Conservation (phyloP, 306 rosid genomes). For the Bauhinia variegata region DNA sequence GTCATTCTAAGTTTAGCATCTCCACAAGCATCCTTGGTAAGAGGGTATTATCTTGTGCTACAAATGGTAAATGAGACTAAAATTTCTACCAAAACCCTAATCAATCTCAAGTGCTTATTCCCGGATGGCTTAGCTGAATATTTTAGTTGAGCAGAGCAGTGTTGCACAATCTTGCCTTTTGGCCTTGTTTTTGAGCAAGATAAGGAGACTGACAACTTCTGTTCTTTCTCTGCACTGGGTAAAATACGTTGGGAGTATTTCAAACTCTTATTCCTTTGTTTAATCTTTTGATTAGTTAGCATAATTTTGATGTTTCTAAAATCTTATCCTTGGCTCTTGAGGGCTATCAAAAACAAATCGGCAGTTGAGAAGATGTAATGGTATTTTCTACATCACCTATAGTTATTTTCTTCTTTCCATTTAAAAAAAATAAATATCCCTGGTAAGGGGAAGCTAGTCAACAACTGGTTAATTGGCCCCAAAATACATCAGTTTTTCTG, state of each 20-base stretch:
- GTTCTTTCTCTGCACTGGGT: slow-evolving; percentile 82
- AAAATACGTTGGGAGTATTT: slow-evolving; percentile 79
- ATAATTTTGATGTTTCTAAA: slow-evolving; percentile 72
- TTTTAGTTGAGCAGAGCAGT: slow-evolving; percentile 72
- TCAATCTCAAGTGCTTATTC: slow-evolving; percentile 59
- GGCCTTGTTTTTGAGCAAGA: slow-evolving; percentile 72
- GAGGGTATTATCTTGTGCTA: slow-evolving; percentile 45
- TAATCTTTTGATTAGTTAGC: slow-evolving; percentile 51
- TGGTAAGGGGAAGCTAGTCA: slow-evolving; percentile 98
- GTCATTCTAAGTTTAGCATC: slow-evolving; percentile 42
- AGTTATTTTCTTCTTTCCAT: slow-evolving; percentile 52
- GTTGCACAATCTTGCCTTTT: slow-evolving; percentile 56
- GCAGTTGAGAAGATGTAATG: slow-evolving; percentile 76
- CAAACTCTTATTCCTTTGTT: slow-evolving; percentile 66
- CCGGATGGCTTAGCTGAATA: slow-evolving; percentile 56
- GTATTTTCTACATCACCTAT: slow-evolving; percentile 62
- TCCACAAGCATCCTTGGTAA: slow-evolving; percentile 67
- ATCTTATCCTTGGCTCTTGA: slow-evolving; percentile 62
- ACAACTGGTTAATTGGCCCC: slow-evolving; percentile 88
- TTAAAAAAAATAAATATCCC: slow-evolving; percentile 60
- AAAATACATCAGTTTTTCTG: slow-evolving; percentile 80
- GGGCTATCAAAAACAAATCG: slow-evolving; percentile 64
- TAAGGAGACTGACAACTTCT: slow-evolving; percentile 79
- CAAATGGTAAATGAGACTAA: slow-evolving; percentile 49
- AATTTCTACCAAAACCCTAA: slow-evolving; percentile 46